phyloP scores from a whole-genome alignment of 2,329 filamentous ascomycete species.

The Trichoderma citrinoviride region DNA sequence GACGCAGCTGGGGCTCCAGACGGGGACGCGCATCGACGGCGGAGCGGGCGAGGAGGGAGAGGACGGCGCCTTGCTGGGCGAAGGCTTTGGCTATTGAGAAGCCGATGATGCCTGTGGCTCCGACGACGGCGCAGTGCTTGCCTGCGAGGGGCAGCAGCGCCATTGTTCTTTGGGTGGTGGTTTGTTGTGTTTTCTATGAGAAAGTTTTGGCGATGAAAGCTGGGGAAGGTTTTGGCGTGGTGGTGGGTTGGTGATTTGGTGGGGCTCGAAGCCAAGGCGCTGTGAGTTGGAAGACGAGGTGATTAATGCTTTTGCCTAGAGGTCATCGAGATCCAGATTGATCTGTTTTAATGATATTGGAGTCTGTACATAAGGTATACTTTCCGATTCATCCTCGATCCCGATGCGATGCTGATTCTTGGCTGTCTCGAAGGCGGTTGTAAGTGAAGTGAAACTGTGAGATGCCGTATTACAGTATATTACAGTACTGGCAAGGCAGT shows the following conservation, averaged over 20 bases:
- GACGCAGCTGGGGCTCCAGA: slow-evolving; percentile 34
- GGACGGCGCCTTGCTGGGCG: slow-evolving; percentile 57
- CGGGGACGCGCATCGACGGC: slow-evolving; percentile 45
- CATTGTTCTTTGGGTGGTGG: slow-evolving; percentile 22
- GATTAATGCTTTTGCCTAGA: too few species aligned
- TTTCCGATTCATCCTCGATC: too few species aligned
- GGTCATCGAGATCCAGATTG: too few species aligned
- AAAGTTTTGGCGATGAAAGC: background rate
- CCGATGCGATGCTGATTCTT: too few species aligned
- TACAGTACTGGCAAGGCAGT: too few species aligned
- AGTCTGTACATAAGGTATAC: too few species aligned
- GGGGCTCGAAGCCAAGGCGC: background rate
- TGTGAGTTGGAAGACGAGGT: background rate
- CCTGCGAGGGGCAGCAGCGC: slow-evolving; percentile 41
- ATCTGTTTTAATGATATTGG: too few species aligned
- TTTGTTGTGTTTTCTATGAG: background rate
- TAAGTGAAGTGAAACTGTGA: too few species aligned
- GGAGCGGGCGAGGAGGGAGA: slow-evolving; percentile 61
- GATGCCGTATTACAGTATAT: too few species aligned
- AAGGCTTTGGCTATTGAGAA: slow-evolving; percentile 65
- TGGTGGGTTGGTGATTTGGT: background rate
- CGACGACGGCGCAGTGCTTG: slow-evolving; percentile 62
- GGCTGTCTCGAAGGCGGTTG: background rate
- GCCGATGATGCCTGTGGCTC: slow-evolving; percentile 69
- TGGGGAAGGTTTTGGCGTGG: background rate